Evolutionary conservation across 345 rosid genomes (phyloP).

Genomic region (Euphorbia peplus): DNA sequence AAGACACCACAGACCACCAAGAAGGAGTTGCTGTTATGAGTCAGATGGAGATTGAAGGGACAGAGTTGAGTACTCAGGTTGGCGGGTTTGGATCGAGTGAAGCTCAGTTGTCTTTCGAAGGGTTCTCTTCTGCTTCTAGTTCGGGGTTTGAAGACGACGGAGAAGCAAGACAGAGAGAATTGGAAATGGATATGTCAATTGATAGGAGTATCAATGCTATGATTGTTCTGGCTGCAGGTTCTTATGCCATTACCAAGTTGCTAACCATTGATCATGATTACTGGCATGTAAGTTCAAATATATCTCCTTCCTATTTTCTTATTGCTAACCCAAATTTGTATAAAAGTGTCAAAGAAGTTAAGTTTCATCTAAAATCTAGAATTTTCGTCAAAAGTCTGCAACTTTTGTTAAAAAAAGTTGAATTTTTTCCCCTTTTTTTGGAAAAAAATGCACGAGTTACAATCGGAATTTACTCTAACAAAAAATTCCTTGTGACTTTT

Average conservation of each 20-base stretch:
- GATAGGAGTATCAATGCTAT: conserved; percentile 74
- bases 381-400: too few relatives aligned
- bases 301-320: neutral
- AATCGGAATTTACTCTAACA: too few relatives aligned
- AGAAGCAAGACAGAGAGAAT: conserved; percentile 29
- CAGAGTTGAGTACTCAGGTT: conserved; percentile 48
- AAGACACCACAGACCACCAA: conserved; percentile 48
- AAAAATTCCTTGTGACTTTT: too few relatives aligned
- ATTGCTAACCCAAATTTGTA: too few relatives aligned
- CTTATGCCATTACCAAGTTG: conserved; percentile 77
- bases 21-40: conserved; percentile 48
- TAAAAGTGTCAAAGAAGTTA: too few relatives aligned
- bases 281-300: conserved; percentile 66
- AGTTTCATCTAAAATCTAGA: too few relatives aligned
- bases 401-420: too few relatives aligned
- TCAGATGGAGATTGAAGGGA: conserved; percentile 46
- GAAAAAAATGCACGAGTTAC: too few relatives aligned
- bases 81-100: conserved; percentile 61
- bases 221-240: conserved; percentile 77
- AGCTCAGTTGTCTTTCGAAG: conserved; percentile 70
- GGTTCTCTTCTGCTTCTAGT: conserved; percentile 51
- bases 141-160: conserved; percentile 25
- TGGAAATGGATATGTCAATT: conserved; percentile 47
- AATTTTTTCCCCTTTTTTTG: too few relatives aligned
- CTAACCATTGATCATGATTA: conserved; percentile 85